phyloP scores from a whole-genome alignment of 805 yeast genomes.

The Ogataea corticis region DNA sequence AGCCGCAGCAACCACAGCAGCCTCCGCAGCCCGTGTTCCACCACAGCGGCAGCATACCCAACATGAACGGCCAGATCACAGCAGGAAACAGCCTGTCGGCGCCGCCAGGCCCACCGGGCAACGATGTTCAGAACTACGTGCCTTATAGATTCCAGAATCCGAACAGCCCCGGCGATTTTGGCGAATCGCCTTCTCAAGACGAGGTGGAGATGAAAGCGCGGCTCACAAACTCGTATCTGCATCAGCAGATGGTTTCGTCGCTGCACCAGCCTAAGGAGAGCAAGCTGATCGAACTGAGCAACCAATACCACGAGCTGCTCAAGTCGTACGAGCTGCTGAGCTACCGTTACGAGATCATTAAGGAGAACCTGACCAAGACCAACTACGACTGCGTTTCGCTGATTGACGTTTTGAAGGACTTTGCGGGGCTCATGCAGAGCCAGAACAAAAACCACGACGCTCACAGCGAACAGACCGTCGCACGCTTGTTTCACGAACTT shows the following conservation, averaged over 20 bases:
- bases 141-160: slow-evolving; percentile 27
- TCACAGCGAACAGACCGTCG: slow-evolving; percentile 8
- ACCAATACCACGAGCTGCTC: slow-evolving; percentile 38
- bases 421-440: slow-evolving; percentile 11
- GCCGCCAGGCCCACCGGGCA: background rate
- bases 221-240: slow-evolving; percentile 24
- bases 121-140: slow-evolving; percentile 27
- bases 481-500: slow-evolving; percentile 21
- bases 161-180: slow-evolving; percentile 22
- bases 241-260: slow-evolving; percentile 23
- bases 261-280: slow-evolving; percentile 18
- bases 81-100: background rate
- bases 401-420: slow-evolving; percentile 41
- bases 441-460: slow-evolving; percentile 15
- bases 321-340: slow-evolving; percentile 45
- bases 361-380: slow-evolving; percentile 48
- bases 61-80: background rate
- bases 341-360: slow-evolving; percentile 47
- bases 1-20: slow-evolving; percentile 2
- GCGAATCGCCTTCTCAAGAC: slow-evolving; percentile 20
- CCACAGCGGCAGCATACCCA: slow-evolving; percentile 1
- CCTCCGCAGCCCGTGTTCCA: background rate
- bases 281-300: slow-evolving; percentile 15
- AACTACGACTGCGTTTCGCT: slow-evolving; percentile 55
- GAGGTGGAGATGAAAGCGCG: slow-evolving; percentile 26